Evolutionary conservation across 139 green algal genomes (phyloP).

Genomic region (Edaphochlamys debaryana): DNA sequence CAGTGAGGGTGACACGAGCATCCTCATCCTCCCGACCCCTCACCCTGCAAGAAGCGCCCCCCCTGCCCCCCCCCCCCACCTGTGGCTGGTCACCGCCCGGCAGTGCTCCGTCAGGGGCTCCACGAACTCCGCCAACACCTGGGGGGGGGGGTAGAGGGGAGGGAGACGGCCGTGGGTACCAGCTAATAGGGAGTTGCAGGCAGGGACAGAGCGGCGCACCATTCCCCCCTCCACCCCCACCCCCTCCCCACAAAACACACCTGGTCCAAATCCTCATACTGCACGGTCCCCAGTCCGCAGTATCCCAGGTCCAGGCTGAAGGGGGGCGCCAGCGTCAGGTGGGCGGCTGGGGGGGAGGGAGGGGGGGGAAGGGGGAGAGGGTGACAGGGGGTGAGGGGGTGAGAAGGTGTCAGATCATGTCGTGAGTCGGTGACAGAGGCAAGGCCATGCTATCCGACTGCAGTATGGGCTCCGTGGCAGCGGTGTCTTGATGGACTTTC

Average conservation of each 20-base stretch:
- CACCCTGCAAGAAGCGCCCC: no score
- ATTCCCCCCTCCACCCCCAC: background rate
- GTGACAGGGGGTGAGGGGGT: background rate
- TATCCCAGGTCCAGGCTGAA: slow-evolving; percentile 25
- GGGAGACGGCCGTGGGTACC: no score
- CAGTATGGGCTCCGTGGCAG: no score
- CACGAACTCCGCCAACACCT: slow-evolving; percentile 34
- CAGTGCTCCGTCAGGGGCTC: slow-evolving; percentile 36
- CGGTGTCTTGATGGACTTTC: no score
- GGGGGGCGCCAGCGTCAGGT: slow-evolving; percentile 30
- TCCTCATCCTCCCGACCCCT: no score
- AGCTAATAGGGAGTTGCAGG: background rate
- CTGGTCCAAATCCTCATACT: slow-evolving; percentile 45
- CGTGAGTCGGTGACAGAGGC: background rate
- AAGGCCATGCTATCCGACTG: no score
- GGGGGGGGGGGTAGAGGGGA: background rate
- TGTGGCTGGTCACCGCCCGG: slow-evolving; percentile 23
- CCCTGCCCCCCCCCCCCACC: slow-evolving; percentile 8
- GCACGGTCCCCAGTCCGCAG: slow-evolving; percentile 16
- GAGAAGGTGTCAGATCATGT: background rate
- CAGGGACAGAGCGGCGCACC: background rate
- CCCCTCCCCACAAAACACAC: background rate
- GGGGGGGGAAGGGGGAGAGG: background rate
- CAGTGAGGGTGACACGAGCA: no score
- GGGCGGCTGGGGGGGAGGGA: slow-evolving; percentile 2